Base-by-base conservation (phyloP, 2,329 filamentous ascomycete species). In the Tricladium varicosporioides region DNA sequence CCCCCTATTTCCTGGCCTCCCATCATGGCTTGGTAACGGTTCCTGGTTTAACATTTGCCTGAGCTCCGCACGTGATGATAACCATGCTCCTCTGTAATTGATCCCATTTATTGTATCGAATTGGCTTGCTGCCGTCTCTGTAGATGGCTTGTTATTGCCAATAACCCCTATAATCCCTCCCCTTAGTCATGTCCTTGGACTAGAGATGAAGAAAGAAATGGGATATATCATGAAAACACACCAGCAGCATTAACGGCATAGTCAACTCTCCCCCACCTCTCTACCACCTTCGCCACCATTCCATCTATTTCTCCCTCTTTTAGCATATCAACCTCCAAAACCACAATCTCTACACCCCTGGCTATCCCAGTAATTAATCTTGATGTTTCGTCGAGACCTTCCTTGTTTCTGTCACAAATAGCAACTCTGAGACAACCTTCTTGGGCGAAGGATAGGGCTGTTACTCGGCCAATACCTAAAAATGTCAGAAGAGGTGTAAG, bases 201-300 rank as follows among this genome's bases (percentile, higher is more conserved):
- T n/a, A 11, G 18, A 4, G 10, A 5, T 2, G 32, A 18, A 40
- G n/a, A 16, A 16, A 16, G 15, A 58, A 53, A 50, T 50, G 43
- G 5, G 48, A 10, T n/a, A n/a, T n/a, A n/a, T n/a, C n/a, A n/a
- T n/a, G n/a, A 7, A 22, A 15, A 59, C 58, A 36, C 48, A 73
- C 72, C 75, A 19, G 76, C 77, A 56, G 70, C 73, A 64, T 79
- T 78, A 36, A 76, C 72, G 15, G 73, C 74, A 64, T 79, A 79
- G 65, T 79, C 76, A 14, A 79, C 70, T 4, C 76, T 67, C 0
- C 73, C 73, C 53, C 74, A 76, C 13, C 65, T 60, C 1, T 63
- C 57, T 3, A 75, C 68, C 2, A 69, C 66, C 4, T 50, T 61
- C 3, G 68, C 66, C 51, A 78, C 65, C 9, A 73, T 67, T 2